phyloP scores from a whole-genome alignment of 2,329 filamentous ascomycete species.

The Xylaria digitata region DNA sequence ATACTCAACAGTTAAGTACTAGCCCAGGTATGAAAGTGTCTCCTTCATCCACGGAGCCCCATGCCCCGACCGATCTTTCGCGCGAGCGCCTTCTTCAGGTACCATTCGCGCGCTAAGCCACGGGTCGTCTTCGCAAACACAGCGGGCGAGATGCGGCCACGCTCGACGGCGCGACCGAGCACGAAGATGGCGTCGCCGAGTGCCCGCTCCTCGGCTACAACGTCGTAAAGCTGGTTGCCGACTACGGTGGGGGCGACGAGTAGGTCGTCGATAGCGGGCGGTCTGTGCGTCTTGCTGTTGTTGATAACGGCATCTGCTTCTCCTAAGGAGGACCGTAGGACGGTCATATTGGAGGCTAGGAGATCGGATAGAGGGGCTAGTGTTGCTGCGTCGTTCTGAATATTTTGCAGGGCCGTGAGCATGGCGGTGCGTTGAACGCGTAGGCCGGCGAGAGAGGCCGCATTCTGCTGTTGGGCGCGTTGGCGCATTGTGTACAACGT shows the following conservation, averaged over 20 bases:
- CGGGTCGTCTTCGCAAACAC: constrained; percentile 84
- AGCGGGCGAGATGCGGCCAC: constrained; percentile 75
- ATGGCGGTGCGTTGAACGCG: constrained; percentile 84
- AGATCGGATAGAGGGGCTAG: constrained; percentile 77
- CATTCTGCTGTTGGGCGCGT: constrained; percentile 76
- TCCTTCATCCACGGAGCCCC: constrained; percentile 64
- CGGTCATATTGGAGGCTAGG: constrained; percentile 79
- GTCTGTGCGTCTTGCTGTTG: constrained; percentile 73
- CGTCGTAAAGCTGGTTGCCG: constrained; percentile 88
- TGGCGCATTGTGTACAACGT: constrained; percentile 76
- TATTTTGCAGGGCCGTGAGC: constrained; percentile 71
- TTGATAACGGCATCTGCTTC: constrained; percentile 83
- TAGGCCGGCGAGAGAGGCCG: constrained; percentile 78
- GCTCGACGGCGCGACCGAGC: constrained; percentile 78
- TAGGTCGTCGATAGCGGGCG: constrained; percentile 87
- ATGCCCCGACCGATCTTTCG: constrained; percentile 82
- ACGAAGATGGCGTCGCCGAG: constrained; percentile 89
- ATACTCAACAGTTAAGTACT: not conserved
- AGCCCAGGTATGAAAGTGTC: not conserved
- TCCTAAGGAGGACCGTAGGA: constrained; percentile 80
- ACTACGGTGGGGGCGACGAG: constrained; percentile 95
- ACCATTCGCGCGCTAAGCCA: constrained; percentile 81
- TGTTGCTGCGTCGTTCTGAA: constrained; percentile 79
- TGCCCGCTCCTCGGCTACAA: constrained; percentile 89
- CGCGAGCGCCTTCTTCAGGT: constrained; percentile 82